Base-by-base conservation (phyloP, 306 rosid species). In the Cucurbita argyrosperma region DNA sequence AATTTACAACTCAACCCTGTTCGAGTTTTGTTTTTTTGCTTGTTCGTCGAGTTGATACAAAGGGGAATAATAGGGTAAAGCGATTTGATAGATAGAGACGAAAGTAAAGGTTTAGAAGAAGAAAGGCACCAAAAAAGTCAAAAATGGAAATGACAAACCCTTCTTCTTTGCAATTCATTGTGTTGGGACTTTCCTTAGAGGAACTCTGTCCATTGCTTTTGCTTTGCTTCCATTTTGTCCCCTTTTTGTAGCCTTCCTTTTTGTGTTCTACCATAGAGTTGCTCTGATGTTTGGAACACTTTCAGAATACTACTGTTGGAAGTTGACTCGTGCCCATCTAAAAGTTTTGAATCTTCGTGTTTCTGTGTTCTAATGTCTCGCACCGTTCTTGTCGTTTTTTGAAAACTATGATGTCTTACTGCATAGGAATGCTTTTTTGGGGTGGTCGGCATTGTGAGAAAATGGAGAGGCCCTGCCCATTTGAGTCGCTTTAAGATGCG, bases 51-150 rank as follows among this genome's bases (percentile, higher is more conserved):
- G 35, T 30, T 30, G 0, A 30, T 30, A 3, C 35, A 2, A 30
- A 30, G 35, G 35, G 2, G 35, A 30, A 30, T 30, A 30, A 30
- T 30, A 30, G 35, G 35, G 35, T 66, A 77, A 47, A 60, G 81
- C 83, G 81, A 80, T 80, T 78, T 42, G 84, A 89, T 21, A 57
- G 84, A 89, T 21, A 57, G 77, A 59, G 84, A 81, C 77, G 21
- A 19, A 19, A 19, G 21, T 19, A 19, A 19, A 19, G 21, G 21
- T 19, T 19, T 19, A 19, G 21, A 19, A 19, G 21, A 26, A 68
- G 70, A 51, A 74, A 52, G 30, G 4, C 8, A 21, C n/a, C 45
- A 55, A 81, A 43, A 55, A 55, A 72, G 76, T 68, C 74, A 68
- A 58, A 74, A 72, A 58, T 71, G 61, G 75, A 61, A 71, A 13